A percentile compares a stretch with the other conserved stretches of the same genome.
Evolutionary conservation across 1,284 basidiomycete genomes (phyloP).

Genomic region (Leccinum solheimii): DNA sequence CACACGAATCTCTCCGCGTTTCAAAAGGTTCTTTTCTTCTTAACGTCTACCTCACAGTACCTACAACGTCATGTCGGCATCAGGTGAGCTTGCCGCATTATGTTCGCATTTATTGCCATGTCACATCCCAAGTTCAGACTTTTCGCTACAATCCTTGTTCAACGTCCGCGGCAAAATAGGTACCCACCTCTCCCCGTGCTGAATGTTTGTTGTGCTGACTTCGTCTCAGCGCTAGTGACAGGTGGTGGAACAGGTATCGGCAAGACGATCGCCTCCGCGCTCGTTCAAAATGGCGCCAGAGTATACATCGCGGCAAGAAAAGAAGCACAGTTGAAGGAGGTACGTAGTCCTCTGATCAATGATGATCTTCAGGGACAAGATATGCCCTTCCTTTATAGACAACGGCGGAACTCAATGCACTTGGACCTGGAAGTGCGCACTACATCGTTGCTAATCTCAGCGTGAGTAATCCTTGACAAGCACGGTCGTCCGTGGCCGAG

Average conservation of each 20-base stretch:
- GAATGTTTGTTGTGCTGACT: constrained; percentile 5
- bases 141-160: constrained; percentile 64
- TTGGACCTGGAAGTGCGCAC: constrained; percentile 58
- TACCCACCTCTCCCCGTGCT: constrained; percentile 25
- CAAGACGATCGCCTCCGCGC: constrained; percentile 77
- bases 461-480: constrained; percentile 44
- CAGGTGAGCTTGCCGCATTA: not conserved
- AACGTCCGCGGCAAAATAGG: constrained; percentile 75
- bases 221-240: constrained; percentile 65
- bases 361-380: not conserved
- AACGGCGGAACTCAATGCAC: constrained; percentile 56
- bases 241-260: constrained; percentile 81
- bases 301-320: constrained; percentile 88
- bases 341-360: constrained; percentile 29
- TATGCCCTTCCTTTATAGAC: constrained; percentile 41
- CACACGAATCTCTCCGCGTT: not conserved
- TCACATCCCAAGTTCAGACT: constrained; percentile 41
- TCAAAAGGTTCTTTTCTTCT: no score
- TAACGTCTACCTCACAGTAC: not conserved
- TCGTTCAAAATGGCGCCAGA: constrained; percentile 80
- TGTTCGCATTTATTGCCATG: not conserved
- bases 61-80: not conserved
- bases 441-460: constrained; percentile 75
- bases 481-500: not conserved
- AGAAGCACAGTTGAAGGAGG: constrained; percentile 74